Base-by-base conservation (phyloP, 2,329 filamentous ascomycete genomes). In the Orbilia ellipsospora region DNA sequence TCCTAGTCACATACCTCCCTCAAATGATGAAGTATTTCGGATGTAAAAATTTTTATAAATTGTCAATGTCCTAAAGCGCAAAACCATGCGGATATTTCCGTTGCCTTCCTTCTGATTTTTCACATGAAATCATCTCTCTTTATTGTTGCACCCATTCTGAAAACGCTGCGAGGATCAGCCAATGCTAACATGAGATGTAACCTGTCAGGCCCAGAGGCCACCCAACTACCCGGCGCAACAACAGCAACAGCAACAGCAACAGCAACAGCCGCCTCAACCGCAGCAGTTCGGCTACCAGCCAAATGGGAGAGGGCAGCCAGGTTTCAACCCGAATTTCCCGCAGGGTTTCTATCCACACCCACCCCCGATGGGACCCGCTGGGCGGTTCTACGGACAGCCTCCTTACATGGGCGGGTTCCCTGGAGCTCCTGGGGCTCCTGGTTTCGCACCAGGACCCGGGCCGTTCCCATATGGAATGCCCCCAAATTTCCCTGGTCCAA, bases 41-140 rank as follows among this genome's bases (percentile, higher is more conserved):
- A 90, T 90, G 87, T 88, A 88, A 89, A 89, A 83, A 81, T 40
- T 65, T 81, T 85, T 84, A 56, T 60, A 85, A 84, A 85, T 84
- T 76, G 52, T 67, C 63, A 63, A 84, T 84, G 84, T 86, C 85
- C 85, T 86, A 86, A 90, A 87, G 88, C 87, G 88, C 88, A 89
- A 90, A 86, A 87, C 85, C 85, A 81, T 90, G 88, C 89, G 85
- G 88, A 90, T 84, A 87, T 86, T 85, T 90, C 88, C 88, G 88
- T 90, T 90, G 88, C 88, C 88, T 90, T 90, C 88, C 88, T 90
- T 90, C 88, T 90, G 88, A 90, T 83, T 73, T 73, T 40, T 10
- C 12, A 54, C 31, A 48, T 26, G 10, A 55, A 15, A 12, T 6
- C 13, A 48, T 5, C 31, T 36, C 40, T 42, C 7, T 66, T 54